Percentiles rank a stretch among this genome's conserved stretches.
Evolutionary conservation across 1,139 yeast genomes (phyloP).

Genomic region (Blastobotrys malaysiensis): DNA sequence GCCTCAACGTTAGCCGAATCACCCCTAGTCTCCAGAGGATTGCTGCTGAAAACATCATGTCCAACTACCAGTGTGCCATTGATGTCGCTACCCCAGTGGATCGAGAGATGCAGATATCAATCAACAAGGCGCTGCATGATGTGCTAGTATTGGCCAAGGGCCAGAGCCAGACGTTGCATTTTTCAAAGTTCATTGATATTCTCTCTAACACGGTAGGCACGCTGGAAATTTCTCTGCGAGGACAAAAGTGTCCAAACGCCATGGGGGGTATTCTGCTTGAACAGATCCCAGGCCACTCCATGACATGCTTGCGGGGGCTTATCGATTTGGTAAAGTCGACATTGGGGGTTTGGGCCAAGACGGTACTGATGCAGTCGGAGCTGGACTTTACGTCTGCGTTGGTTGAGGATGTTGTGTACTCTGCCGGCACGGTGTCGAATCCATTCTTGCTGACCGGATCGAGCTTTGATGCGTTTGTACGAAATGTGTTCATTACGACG

Average conservation of each 20-base stretch:
- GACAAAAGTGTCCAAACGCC: slow-evolving; percentile 38
- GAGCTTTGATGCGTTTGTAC: slow-evolving; percentile 23
- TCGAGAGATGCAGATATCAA: neutral
- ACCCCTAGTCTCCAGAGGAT: neutral
- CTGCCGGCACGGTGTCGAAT: slow-evolving; percentile 34
- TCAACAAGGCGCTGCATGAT: neutral
- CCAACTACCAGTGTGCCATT: neutral
- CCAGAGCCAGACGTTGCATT: slow-evolving; percentile 2
- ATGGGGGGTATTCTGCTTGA: slow-evolving; percentile 42
- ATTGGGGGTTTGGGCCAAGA: neutral
- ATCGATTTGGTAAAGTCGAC: neutral
- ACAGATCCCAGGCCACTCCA: slow-evolving; percentile 55
- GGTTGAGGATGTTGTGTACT: neutral
- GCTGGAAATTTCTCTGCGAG: slow-evolving; percentile 63
- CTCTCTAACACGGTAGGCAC: slow-evolving; percentile 53
- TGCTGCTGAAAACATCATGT: neutral
- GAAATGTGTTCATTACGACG: slow-evolving; percentile 21
- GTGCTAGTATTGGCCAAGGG: slow-evolving; percentile 1
- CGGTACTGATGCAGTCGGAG: slow-evolving; percentile 5
- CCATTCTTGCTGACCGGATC: slow-evolving; percentile 9
- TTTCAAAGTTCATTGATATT: slow-evolving; percentile 21
- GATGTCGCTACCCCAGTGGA: neutral
- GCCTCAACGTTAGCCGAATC: neutral
- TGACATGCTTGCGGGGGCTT: slow-evolving; percentile 24
- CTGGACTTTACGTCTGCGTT: slow-evolving; percentile 4